Base-by-base conservation (phyloP, 1,284 basidiomycete genomes). In the Cutaneotrichosporon sp. region DNA sequence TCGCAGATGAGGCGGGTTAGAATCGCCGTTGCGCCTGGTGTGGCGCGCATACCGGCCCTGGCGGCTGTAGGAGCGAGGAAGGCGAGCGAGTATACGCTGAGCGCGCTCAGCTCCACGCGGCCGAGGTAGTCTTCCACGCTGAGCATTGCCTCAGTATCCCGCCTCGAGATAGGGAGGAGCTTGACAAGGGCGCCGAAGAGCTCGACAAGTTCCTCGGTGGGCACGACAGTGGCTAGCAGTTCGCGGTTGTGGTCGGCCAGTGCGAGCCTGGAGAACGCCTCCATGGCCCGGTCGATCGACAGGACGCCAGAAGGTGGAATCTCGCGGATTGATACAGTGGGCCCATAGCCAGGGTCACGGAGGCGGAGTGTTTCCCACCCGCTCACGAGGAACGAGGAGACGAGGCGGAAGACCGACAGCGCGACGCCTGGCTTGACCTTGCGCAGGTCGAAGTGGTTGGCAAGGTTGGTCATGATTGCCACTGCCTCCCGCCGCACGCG, bases 11-110 rank as follows among this genome's bases (percentile, higher is more conserved):
- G 59, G 11, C 78, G 74, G 19, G 77, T 65, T 42, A 81, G 55
- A 8, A 76, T 61, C 3, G 67, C 56, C 0, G 71, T 51, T 22
- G 75, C 61, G 4, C 78, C 78, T 1, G 76, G 75, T 3, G 72
- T 60, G n/a, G 61, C 47, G 59, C 87, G 86, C 61, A 93, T 79
- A 52, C 76, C 79, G 49, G 79, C 74, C 74, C 94, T 90, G 53
- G 91, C 70, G 27, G 79, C 74, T 1, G 84, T 83, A 1, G 90
- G 81, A 5, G 90, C 82, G 43, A 94, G 78, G 78, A 92, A 97
- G 8, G 86, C 84, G 54, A 97, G 76, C 31, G 86, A 85, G 77
- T 96, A 97, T 34, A 96, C 80, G 16, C 82, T 82, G 78, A 93
- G 82, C 19, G 87, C 79, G 38, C 82, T 76, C 55, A 87, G 85